Evolutionary conservation across 2,329 filamentous ascomycete genomes (phyloP).

Genomic region (Aureobasidium lini): DNA sequence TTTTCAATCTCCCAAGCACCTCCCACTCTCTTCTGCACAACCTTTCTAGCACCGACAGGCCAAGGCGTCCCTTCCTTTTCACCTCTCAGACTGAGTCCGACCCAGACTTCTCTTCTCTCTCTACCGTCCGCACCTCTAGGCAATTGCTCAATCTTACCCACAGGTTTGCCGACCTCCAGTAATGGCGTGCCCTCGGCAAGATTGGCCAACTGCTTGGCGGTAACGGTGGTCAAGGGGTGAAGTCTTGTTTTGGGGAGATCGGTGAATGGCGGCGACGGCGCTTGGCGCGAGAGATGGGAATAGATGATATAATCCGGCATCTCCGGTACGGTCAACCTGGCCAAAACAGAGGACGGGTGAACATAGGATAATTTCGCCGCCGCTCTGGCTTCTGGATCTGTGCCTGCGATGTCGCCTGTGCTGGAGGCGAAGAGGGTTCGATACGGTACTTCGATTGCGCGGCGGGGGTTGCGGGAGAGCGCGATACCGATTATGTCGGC

Average conservation of each 20-base stretch:
- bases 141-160: conserved; percentile 64
- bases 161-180: conserved; percentile 77
- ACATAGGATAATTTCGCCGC: conserved; percentile 69
- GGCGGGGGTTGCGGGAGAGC: conserved; percentile 65
- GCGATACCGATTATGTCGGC: conserved; percentile 62
- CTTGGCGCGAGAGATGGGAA: conserved; percentile 67
- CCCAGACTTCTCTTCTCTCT: conserved; percentile 67
- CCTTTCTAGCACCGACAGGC: conserved; percentile 40
- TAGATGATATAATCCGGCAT: conserved; percentile 87
- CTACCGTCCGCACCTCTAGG: conserved; percentile 40
- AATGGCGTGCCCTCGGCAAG: conserved; percentile 81
- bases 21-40: conserved; percentile 13
- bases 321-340: conserved; percentile 59
- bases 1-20: conserved; percentile 16
- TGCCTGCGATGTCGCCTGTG: conserved; percentile 21
- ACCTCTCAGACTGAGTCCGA: conserved; percentile 67
- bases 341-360: conserved; percentile 76
- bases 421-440: conserved; percentile 70
- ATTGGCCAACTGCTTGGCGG: conserved; percentile 64
- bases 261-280: conserved; percentile 28
- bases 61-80: conserved; percentile 62
- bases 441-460: conserved; percentile 91
- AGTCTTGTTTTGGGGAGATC: conserved; percentile 70
- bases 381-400: conserved; percentile 34
- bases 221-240: conserved; percentile 77